These are phyloP conservation scores for Eutypa lata DNA, from an alignment of 2,329 filamentous ascomycete species.

Conservation along the genomic window DNA sequence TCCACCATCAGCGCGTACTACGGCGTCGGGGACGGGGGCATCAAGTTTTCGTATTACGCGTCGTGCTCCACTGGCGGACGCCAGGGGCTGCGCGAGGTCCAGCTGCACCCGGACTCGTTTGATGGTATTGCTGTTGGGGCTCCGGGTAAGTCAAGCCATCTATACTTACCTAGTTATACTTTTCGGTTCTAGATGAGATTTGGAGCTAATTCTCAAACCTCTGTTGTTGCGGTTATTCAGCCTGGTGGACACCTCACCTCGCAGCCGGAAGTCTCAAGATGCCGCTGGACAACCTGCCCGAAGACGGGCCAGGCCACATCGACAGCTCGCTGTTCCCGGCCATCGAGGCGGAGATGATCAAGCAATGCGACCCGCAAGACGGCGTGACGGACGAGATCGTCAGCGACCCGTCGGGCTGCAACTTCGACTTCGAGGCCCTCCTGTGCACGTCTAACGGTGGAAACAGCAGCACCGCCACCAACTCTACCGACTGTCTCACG, in stretches of 20 bases:
- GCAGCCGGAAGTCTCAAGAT: conserved; percentile 23
- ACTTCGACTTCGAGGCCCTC: conserved; percentile 31
- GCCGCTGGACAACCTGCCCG: conserved; percentile 18
- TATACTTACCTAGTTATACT: too few relatives aligned
- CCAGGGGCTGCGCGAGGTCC: conserved; percentile 47
- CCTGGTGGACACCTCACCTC: conserved; percentile 20
- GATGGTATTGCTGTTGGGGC: conserved; percentile 47
- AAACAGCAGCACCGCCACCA: too few relatives aligned
- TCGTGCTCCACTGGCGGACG: conserved; percentile 54
- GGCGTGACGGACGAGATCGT: conserved; percentile 38
- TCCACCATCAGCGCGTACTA: conserved; percentile 43
- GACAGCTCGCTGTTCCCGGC: conserved; percentile 26
- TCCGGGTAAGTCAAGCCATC: conserved; percentile 7
- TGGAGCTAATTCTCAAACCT: too few relatives aligned
- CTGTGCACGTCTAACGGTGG: conserved; percentile 30
- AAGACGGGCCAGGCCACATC: conserved; percentile 28
- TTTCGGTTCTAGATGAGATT: background rate
- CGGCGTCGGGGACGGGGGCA: conserved; percentile 11
- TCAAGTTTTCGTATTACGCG: conserved; percentile 44
- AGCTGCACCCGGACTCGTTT: conserved; percentile 39
- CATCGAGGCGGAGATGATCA: conserved; percentile 30
- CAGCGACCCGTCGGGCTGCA: conserved; percentile 33
- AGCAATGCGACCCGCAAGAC: conserved; percentile 40
- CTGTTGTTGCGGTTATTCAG: conserved; percentile 9
- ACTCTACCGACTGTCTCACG: conserved; percentile 37